These are phyloP conservation scores for Quercus bicolor DNA, from an alignment of 306 rosid species.

Conservation along the genomic window DNA sequence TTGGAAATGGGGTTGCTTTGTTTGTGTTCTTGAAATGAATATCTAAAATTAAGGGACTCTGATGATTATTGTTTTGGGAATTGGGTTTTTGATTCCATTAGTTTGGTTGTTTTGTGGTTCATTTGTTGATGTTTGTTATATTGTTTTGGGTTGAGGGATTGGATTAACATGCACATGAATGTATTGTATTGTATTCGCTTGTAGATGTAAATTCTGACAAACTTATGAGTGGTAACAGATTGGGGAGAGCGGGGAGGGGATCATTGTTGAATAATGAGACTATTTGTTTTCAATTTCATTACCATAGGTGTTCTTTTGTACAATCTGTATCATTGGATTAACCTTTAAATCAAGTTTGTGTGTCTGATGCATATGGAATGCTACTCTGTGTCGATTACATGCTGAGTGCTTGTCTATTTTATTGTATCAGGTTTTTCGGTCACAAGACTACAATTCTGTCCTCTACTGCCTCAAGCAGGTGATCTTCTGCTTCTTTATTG, in stretches of 20 bases:
- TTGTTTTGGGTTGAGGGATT: not conserved
- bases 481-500: not conserved
- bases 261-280: not conserved
- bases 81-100: not conserved
- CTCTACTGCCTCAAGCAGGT: conserved; percentile 79
- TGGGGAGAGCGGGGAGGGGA: too few species aligned
- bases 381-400: not conserved
- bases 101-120: not conserved
- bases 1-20: not conserved
- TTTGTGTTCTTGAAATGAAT: not conserved
- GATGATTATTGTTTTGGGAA: not conserved
- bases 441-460: conserved; percentile 89
- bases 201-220: not conserved
- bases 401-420: conserved; percentile 7
- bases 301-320: too few species aligned
- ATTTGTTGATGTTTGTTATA: not conserved
- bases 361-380: not conserved
- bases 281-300: not conserved
- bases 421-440: conserved; percentile 72
- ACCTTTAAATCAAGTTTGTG: not conserved
- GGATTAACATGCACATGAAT: not conserved
- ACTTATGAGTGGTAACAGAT: not conserved
- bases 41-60: not conserved
- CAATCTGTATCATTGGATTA: not conserved
- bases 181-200: not conserved